phyloP scores from a whole-genome alignment of 2,329 filamentous ascomycete genomes.

The Coniosporium uncinatum region DNA sequence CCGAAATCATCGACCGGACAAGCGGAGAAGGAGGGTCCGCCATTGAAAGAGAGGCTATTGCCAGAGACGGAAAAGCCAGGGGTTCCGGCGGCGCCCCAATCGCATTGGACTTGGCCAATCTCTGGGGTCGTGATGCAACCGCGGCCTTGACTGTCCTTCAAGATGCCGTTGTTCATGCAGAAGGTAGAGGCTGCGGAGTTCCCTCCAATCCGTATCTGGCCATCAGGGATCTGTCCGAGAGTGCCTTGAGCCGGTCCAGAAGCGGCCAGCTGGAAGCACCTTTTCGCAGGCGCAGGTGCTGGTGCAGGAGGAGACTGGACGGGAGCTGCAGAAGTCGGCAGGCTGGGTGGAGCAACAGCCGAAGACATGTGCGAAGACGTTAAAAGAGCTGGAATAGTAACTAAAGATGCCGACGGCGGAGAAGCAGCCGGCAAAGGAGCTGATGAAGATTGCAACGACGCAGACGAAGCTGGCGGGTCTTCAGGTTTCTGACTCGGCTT shows the following conservation, averaged over 20 bases:
- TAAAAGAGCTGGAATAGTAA: too few species aligned
- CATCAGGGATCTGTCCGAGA: slow-evolving; percentile 55
- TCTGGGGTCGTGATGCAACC: slow-evolving; percentile 59
- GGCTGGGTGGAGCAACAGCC: too few species aligned
- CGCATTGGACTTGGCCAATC: slow-evolving; percentile 57
- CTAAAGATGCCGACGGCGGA: too few species aligned
- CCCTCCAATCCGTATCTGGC: slow-evolving; percentile 54
- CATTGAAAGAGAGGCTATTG: slow-evolving; percentile 43
- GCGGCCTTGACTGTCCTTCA: slow-evolving; percentile 49
- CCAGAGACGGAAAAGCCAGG: slow-evolving; percentile 49
- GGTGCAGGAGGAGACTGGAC: too few species aligned
- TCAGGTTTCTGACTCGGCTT: too few species aligned
- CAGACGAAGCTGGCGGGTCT: too few species aligned
- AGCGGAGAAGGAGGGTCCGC: slow-evolving; percentile 49
- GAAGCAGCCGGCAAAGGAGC: too few species aligned
- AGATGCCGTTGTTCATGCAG: slow-evolving; percentile 44
- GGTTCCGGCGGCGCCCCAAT: slow-evolving; percentile 34
- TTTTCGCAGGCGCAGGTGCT: too few species aligned
- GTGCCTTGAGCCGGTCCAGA: slow-evolving; percentile 42
- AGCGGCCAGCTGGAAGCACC: slow-evolving; percentile 29
- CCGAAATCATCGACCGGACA: slow-evolving; percentile 51
- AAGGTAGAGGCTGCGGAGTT: slow-evolving; percentile 41
- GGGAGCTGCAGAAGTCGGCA: too few species aligned
- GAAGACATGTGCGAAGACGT: too few species aligned
- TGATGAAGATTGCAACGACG: too few species aligned